Conservation (phyloP, 768 basidiomycete genomes). For the Agrocybe pediades region DNA sequence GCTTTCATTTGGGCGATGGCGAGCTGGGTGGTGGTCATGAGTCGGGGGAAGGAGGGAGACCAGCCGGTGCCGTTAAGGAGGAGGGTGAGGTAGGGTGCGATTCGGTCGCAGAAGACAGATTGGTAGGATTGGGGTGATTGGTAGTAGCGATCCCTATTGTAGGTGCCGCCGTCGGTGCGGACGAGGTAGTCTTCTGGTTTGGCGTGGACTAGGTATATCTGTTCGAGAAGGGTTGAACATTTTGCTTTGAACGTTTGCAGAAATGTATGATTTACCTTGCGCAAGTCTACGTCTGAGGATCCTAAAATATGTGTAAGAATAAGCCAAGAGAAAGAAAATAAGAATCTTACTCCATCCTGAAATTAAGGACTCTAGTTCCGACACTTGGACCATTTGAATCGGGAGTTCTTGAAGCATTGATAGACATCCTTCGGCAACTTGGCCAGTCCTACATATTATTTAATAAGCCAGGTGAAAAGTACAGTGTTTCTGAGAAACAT, state of each 20-base stretch:
- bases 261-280: slow-evolving; percentile 44
- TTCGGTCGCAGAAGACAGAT: slow-evolving; percentile 71
- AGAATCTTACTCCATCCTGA: slow-evolving; percentile 46
- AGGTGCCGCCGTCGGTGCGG: slow-evolving; percentile 54
- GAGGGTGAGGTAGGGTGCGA: slow-evolving; percentile 83
- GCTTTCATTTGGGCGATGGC: slow-evolving; percentile 49
- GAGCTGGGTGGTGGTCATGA: slow-evolving; percentile 74
- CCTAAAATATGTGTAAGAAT: neutral
- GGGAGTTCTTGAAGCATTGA: slow-evolving; percentile 76
- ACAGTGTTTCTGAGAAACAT: slow-evolving; percentile 14
- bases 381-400: slow-evolving; percentile 52
- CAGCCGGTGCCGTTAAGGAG: slow-evolving; percentile 89
- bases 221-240: slow-evolving; percentile 4
- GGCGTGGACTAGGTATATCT: slow-evolving; percentile 81
- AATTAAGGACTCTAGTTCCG: slow-evolving; percentile 61
- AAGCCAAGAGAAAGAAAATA: neutral
- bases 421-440: slow-evolving; percentile 78
- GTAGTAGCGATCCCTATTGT: slow-evolving; percentile 74
- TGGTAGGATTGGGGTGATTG: slow-evolving; percentile 62
- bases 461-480: neutral
- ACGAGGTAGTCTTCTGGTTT: slow-evolving; percentile 70
- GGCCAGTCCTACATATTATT: slow-evolving; percentile 58
- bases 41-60: slow-evolving; percentile 73
- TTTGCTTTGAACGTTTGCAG: neutral
- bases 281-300: slow-evolving; percentile 7